These are phyloP conservation scores for Dispira parvispora DNA, from an alignment of 192 early-diverging fungal species.

Conservation along the genomic window DNA sequence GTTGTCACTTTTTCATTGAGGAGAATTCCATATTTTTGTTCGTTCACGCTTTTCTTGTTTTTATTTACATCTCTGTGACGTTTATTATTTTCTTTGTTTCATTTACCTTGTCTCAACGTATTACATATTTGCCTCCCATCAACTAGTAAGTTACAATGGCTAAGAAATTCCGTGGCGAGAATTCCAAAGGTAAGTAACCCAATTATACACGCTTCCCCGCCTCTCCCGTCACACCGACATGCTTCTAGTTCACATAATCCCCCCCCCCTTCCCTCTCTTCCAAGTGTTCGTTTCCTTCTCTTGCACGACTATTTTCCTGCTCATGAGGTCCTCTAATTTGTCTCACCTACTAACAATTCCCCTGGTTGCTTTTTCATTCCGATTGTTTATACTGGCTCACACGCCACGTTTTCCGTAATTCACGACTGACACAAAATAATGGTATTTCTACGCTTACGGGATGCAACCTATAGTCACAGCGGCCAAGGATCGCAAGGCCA, in stretches of 20 bases:
- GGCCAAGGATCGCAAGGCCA: slow-evolving; percentile 61
- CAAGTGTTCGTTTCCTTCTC: no score
- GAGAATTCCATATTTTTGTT: no score
- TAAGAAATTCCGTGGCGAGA: slow-evolving; percentile 37
- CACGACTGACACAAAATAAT: neutral
- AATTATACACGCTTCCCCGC: neutral
- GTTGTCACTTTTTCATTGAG: no score
- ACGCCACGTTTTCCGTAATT: neutral
- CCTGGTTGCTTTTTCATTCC: neutral
- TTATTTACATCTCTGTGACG: no score
- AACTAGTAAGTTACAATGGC: slow-evolving; percentile 17
- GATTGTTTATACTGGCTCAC: no score
- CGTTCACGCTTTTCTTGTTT: no score
- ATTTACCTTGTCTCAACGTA: no score
- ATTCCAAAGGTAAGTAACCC: slow-evolving; percentile 26
- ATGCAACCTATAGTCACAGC: slow-evolving; percentile 28
- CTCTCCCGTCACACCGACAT: no score
- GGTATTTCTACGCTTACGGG: neutral
- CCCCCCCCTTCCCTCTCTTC: neutral
- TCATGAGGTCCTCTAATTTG: neutral
- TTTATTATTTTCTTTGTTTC: no score
- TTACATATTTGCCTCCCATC: neutral
- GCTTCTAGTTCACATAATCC: neutral
- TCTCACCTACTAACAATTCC: neutral
- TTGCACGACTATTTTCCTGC: no score